Conservation (phyloP, 2,329 filamentous ascomycete genomes). For the Apiospora aurea region DNA sequence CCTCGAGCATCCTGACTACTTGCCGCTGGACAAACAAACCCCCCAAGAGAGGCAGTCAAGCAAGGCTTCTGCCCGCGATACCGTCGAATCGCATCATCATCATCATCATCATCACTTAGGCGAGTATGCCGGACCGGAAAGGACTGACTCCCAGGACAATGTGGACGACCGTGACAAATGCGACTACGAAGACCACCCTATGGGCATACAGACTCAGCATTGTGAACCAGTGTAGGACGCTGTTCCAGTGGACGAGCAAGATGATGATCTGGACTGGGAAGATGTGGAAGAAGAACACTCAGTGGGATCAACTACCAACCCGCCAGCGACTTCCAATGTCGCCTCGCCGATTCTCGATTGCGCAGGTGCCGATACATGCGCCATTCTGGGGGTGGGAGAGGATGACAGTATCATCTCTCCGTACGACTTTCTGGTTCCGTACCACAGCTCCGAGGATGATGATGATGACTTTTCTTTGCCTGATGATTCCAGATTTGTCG, state of each 20-base stretch:
- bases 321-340: neutral
- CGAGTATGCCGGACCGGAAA: conserved; percentile 50
- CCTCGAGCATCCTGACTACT: conserved; percentile 46
- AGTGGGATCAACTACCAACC: conserved; percentile 20
- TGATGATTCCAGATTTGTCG: conserved; percentile 68
- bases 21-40: conserved; percentile 36
- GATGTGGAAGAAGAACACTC: conserved; percentile 23
- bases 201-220: conserved; percentile 38
- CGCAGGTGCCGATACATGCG: conserved; percentile 29
- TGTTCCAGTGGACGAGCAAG: conserved; percentile 26
- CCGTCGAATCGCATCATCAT: conserved; percentile 54
- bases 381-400: neutral
- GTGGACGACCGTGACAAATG: neutral
- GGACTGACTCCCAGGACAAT: conserved; percentile 32
- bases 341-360: conserved; percentile 8
- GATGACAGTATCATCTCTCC: conserved; percentile 41
- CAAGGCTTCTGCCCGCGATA: conserved; percentile 42
- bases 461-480: conserved; percentile 60
- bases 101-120: conserved; percentile 56
- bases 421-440: conserved; percentile 50
- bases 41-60: conserved; percentile 39
- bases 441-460: conserved; percentile 55
- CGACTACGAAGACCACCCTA: conserved; percentile 32
- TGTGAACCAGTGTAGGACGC: conserved; percentile 31
- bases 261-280: conserved; percentile 34